These are phyloP conservation scores for Amoeboaphelidium occidentale DNA, from an alignment of 371 early-diverging fungal genomes.

Conservation along the genomic window DNA sequence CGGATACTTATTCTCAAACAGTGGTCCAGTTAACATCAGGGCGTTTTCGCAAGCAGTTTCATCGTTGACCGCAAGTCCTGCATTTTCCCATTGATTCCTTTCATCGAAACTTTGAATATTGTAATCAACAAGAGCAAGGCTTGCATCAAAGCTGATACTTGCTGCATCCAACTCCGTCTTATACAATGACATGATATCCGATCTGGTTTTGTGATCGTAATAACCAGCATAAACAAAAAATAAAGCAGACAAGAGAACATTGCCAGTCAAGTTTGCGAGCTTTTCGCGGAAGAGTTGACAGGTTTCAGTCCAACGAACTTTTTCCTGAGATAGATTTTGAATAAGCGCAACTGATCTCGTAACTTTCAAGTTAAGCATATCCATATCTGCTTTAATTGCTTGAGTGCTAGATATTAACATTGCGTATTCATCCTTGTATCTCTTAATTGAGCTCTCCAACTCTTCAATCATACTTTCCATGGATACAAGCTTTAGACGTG, in stretches of 20 bases:
- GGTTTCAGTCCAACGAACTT: constrained; percentile 71
- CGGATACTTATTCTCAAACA: constrained; percentile 66
- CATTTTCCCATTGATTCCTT: constrained; percentile 66
- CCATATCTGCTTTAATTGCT: constrained; percentile 80
- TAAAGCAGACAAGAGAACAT: constrained; percentile 74
- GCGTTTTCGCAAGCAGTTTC: constrained; percentile 91
- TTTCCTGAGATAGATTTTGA: constrained; percentile 75
- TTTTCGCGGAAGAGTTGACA: constrained; percentile 78
- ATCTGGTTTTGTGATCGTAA: too few relatives aligned
- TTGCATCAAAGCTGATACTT: constrained; percentile 48
- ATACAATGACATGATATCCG: too few relatives aligned
- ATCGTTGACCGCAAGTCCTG: constrained; percentile 65
- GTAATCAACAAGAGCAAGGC: constrained; percentile 68
- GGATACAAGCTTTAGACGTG: constrained; percentile 37
- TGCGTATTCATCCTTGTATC: constrained; percentile 90
- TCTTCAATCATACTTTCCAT: constrained; percentile 56
- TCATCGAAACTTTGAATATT: too few relatives aligned
- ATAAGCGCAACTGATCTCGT: constrained; percentile 70
- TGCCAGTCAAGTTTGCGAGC: constrained; percentile 95
- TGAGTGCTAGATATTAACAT: constrained; percentile 77
- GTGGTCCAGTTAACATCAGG: constrained; percentile 73
- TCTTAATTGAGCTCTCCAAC: constrained; percentile 59
- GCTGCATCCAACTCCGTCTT: constrained; percentile 40
- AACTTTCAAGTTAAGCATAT: constrained; percentile 72
- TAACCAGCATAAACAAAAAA: constrained; percentile 88